Evolutionary conservation across 176 grass and related monocot species (phyloP).

Genomic region (Coix lacrymajobi): DNA sequence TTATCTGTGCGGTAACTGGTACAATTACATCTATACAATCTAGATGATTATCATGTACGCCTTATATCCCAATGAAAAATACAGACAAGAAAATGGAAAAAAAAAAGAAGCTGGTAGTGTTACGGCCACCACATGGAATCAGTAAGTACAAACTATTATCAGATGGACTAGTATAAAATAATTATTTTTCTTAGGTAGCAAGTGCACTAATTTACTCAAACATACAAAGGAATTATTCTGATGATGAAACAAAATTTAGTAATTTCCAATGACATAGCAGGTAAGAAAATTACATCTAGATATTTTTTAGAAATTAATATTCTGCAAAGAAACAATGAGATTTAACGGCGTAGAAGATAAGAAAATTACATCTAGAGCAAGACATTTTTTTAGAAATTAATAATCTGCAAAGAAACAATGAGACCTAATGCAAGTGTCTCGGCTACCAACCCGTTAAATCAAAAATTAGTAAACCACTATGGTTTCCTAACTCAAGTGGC

Average conservation of each 20-base stretch:
- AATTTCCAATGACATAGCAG: neutral
- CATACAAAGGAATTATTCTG: neutral
- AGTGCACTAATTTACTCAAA: neutral
- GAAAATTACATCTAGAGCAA: no score
- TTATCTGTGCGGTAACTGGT: neutral
- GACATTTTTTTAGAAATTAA: neutral
- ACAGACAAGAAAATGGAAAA: neutral
- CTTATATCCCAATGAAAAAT: neutral
- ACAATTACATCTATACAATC: neutral
- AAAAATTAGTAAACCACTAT: neutral
- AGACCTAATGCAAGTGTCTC: neutral
- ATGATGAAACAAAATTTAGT: neutral
- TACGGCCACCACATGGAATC: neutral
- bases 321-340: neutral
- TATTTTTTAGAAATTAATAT: neutral
- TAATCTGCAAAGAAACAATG: neutral
- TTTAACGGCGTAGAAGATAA: no score
- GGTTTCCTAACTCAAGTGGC: neutral
- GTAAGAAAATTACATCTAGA: neutral
- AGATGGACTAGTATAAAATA: neutral
- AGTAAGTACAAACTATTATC: neutral
- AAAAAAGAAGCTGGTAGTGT: neutral
- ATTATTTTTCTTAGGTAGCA: neutral
- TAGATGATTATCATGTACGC: neutral
- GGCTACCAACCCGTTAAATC: neutral